These are phyloP conservation scores for Stereum hirsutum DNA, from an alignment of 1,284 basidiomycete species.

Conservation along the genomic window DNA sequence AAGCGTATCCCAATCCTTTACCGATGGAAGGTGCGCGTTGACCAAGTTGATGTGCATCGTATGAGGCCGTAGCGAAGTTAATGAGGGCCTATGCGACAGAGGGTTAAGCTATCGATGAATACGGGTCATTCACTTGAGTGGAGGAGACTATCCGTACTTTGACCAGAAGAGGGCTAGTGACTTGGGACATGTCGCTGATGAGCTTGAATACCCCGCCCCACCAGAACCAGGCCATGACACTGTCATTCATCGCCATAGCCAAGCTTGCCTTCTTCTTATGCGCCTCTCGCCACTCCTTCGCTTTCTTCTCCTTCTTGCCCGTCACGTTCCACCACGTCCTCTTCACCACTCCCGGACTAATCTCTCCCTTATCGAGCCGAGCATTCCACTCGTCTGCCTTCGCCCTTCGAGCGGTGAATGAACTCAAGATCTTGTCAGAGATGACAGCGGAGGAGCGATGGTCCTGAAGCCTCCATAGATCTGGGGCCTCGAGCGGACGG, in stretches of 20 bases:
- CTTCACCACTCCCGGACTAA: constrained; percentile 42
- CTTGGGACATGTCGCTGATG: constrained; percentile 59
- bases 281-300: constrained; percentile 56
- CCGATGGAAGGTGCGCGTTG: constrained; percentile 48
- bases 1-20: constrained; percentile 65
- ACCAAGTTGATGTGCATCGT: constrained; percentile 40
- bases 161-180: constrained; percentile 72
- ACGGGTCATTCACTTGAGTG: not conserved
- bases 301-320: constrained; percentile 43
- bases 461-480: constrained; percentile 78
- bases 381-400: constrained; percentile 65
- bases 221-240: constrained; percentile 82
- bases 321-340: constrained; percentile 44
- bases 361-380: constrained; percentile 52
- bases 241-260: constrained; percentile 71
- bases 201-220: constrained; percentile 70
- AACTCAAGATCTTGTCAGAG: constrained; percentile 51
- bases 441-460: constrained; percentile 49
- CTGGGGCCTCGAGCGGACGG: constrained; percentile 72
- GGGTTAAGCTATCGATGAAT: not conserved
- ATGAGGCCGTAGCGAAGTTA: constrained; percentile 63
- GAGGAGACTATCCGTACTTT: constrained; percentile 31
- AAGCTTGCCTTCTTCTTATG: constrained; percentile 61
- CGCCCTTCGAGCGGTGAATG: constrained; percentile 53
- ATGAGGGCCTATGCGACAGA: constrained; percentile 51